A percentile compares a stretch with the other conserved stretches of the same genome.
These are phyloP conservation scores for Plasmodium gonderi DNA, from an alignment of 169 alveolate species.

Conservation along the genomic window DNA sequence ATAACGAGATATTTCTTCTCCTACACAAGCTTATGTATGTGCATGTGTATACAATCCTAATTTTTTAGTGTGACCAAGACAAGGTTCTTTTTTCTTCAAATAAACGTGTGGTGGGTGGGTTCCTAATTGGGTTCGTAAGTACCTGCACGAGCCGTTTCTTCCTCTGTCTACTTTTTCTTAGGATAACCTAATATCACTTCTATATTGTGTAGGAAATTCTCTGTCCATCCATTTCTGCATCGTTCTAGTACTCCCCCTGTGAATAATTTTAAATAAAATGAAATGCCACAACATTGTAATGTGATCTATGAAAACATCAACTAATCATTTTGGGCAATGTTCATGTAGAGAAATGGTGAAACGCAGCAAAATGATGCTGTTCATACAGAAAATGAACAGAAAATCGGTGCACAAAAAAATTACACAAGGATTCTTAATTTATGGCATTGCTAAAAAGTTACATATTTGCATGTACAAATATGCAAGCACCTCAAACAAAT, in stretches of 20 bases:
- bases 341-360: too few species aligned
- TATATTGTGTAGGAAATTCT: conserved; percentile 40
- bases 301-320: too few species aligned
- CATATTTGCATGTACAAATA: not conserved
- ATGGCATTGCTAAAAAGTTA: not conserved
- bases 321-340: too few species aligned
- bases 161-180: conserved; percentile 27
- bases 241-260: conserved; percentile 63
- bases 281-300: too few species aligned
- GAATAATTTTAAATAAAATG: not conserved
- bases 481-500: too few species aligned
- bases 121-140: too few species aligned
- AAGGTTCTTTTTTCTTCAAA: conserved; percentile 23
- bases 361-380: too few species aligned
- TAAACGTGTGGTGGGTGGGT: too few species aligned
- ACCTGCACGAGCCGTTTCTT: too few species aligned
- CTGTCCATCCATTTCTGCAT: conserved; percentile 72
- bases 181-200: conserved; percentile 67
- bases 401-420: not conserved
- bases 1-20: too few species aligned
- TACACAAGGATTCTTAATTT: not conserved
- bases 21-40: not conserved
- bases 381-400: too few species aligned
- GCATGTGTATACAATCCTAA: not conserved
- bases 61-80: too few species aligned